Evolutionary conservation across 164 flowering plant species (phyloP).

Genomic region (Paratinospora sagittata): DNA sequence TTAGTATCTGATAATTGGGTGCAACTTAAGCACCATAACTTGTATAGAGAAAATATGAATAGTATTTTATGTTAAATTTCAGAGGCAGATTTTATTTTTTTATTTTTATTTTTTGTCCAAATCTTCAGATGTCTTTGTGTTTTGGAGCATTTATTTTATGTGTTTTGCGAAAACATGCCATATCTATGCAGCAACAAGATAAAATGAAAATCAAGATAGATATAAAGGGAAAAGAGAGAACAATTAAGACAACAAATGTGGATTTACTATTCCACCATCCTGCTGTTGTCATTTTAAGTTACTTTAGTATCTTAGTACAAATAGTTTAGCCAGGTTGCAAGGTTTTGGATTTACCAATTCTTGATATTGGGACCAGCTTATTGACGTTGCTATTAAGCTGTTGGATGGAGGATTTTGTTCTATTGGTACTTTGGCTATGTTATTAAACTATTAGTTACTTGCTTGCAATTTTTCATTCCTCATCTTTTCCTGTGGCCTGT

Average conservation of each 20-base stretch:
- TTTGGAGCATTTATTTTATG: not conserved
- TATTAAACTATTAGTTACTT: not conserved
- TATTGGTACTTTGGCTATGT: not conserved
- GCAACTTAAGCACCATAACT: not conserved
- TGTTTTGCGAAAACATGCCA: not conserved
- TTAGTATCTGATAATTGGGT: not conserved
- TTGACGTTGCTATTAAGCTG: not conserved
- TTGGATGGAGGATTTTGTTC: not conserved
- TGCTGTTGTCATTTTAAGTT: not conserved
- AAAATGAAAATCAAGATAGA: not conserved
- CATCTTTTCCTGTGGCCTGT: not conserved
- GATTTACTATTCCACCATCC: not conserved
- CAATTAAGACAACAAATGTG: not conserved
- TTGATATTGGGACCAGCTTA: not conserved
- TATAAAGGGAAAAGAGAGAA: not conserved
- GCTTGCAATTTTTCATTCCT: not conserved
- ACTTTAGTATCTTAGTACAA: not conserved
- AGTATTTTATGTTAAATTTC: not conserved
- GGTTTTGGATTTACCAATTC: not conserved
- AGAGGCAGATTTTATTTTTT: not conserved
- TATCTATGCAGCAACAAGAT: not conserved
- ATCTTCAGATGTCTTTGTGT: too few species aligned
- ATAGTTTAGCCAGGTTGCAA: not conserved
- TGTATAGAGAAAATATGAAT: too few species aligned
- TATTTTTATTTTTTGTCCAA: too few species aligned